Evolutionary conservation across 2,329 filamentous ascomycete genomes (phyloP), one percentile per base, ranked within the genome.

Genomic region (Aspergillus sp.): DNA sequence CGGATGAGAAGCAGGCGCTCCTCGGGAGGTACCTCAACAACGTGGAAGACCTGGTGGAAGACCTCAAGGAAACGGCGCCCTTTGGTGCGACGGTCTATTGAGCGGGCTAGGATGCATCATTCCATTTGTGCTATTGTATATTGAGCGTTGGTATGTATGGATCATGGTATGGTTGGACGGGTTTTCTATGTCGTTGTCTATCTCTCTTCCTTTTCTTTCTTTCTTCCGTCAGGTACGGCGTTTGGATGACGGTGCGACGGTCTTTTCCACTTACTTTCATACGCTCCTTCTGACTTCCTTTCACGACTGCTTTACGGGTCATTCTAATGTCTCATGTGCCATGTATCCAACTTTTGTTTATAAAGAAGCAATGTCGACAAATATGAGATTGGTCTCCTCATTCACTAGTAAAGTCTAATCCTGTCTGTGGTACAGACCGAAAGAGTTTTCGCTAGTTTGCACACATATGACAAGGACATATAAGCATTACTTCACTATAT

Each of bases 21-120:
- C 76, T 95, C 36, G 88, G 87, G 41, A 80, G 83, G 59, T 89
- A 94, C 70, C 77, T 95, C 65, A 87, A 81, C 70, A 94, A 88
- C 65, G 89, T 95, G 22, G 88, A 92, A 57, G 89, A 92, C 61
- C 79, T 95, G 54, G 89, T 95, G 49, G 85, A 88, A 68, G 90
- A 96, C 71, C 74, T 96, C 62, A 84, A 86, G 59, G 89, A 89
- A 68, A 88, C 84, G 60, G 86, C 87, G 44, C 87, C 90, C 0
- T 90, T 90, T 74, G 86, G 84, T 5, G 70, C 85, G 5, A 69
- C 70, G 16, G 70, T 74, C 33, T 73, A 70, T 54, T 73, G 61
- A 47, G 43, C 54, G 44, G 32, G 49, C 51, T 50, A 45, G 56
- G 56, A 30, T 54, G 46, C 48, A 53, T 47, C 49, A 26, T 53